Conservation (phyloP, 2,329 filamentous ascomycete genomes). For the Mycosphaerelloides madeirae region DNA sequence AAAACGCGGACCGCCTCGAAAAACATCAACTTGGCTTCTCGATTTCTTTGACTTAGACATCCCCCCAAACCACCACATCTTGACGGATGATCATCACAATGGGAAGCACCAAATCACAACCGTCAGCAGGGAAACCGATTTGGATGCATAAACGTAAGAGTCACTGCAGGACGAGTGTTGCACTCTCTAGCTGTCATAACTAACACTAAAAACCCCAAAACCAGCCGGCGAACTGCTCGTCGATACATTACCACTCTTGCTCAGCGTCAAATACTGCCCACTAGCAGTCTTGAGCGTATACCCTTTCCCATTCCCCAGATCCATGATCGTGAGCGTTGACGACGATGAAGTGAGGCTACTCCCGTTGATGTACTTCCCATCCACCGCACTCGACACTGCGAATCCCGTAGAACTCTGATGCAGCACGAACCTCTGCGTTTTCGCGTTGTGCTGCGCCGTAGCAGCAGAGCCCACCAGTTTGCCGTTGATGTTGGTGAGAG, state of each 20-base stretch:
- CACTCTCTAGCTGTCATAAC: slow-evolving; percentile 25
- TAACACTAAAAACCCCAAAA: slow-evolving; percentile 34
- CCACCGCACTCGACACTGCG: slow-evolving; percentile 39
- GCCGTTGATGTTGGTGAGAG: slow-evolving; percentile 30
- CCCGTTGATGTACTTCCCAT: slow-evolving; percentile 26
- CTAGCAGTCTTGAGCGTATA: slow-evolving; percentile 28
- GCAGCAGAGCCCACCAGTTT: slow-evolving; percentile 20
- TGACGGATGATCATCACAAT: no score
- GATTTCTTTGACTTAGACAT: no score
- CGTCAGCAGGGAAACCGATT: no score
- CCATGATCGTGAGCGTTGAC: slow-evolving; percentile 32
- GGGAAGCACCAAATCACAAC: no score
- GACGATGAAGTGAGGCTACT: neutral
- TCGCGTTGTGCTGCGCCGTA: slow-evolving; percentile 36
- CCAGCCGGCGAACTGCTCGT: slow-evolving; percentile 9
- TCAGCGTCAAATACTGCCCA: slow-evolving; percentile 22
- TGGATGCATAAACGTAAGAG: no score
- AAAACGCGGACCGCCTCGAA: no score
- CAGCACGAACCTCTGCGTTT: slow-evolving; percentile 48
- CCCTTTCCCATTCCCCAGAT: slow-evolving; percentile 35
- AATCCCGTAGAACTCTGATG: slow-evolving; percentile 42
- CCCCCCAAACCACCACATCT: no score
- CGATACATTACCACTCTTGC: slow-evolving; percentile 12
- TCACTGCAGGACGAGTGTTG: no score
- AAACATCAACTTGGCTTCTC: no score